Percentiles rank a stretch among this genome's conserved stretches.
Conservation (phyloP, 2,329 filamentous ascomycete genomes). For the Alternaria viburni region DNA sequence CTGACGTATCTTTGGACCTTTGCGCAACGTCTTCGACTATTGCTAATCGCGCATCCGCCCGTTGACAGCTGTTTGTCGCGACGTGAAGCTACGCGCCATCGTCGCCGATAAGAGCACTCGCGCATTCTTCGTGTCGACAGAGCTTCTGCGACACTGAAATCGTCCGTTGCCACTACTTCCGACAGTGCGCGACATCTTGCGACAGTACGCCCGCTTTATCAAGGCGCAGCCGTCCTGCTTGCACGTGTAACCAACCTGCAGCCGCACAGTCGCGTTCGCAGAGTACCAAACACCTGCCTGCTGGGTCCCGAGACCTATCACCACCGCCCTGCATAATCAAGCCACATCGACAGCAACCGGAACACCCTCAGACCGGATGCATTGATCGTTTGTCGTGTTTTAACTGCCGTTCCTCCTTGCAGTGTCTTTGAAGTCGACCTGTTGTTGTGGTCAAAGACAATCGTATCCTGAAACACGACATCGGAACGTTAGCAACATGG, state of each 20-base stretch:
- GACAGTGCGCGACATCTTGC: slow-evolving; percentile 29
- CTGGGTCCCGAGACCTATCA: slow-evolving; percentile 27
- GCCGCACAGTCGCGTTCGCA: slow-evolving; percentile 46
- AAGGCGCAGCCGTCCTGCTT: slow-evolving; percentile 33
- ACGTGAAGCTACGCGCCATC: slow-evolving; percentile 30
- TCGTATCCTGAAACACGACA: slow-evolving; percentile 10
- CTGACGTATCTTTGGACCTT: slow-evolving; percentile 1
- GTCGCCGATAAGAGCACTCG: slow-evolving; percentile 18
- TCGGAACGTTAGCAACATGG: slow-evolving; percentile 38
- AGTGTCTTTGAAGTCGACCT: slow-evolving; percentile 24
- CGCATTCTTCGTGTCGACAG: slow-evolving; percentile 28
- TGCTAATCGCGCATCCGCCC: slow-evolving; percentile 13
- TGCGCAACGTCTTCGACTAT: slow-evolving; percentile 9
- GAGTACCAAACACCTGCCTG: slow-evolving; percentile 41
- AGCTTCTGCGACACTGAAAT: slow-evolving; percentile 19
- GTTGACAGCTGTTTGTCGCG: slow-evolving; percentile 17
- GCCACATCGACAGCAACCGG: slow-evolving; percentile 19
- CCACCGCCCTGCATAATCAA: slow-evolving; percentile 36
- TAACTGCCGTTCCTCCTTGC: slow-evolving; percentile 33
- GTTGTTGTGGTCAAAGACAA: slow-evolving; percentile 15
- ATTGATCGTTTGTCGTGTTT: slow-evolving; percentile 18
- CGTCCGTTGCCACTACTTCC: slow-evolving; percentile 15
- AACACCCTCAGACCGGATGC: slow-evolving; percentile 15
- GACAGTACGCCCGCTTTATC: slow-evolving; percentile 20
- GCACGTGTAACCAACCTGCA: slow-evolving; percentile 42